These are phyloP conservation scores for Micractinium conductrix DNA, from an alignment of 139 green algal genomes.

Conservation along the genomic window DNA sequence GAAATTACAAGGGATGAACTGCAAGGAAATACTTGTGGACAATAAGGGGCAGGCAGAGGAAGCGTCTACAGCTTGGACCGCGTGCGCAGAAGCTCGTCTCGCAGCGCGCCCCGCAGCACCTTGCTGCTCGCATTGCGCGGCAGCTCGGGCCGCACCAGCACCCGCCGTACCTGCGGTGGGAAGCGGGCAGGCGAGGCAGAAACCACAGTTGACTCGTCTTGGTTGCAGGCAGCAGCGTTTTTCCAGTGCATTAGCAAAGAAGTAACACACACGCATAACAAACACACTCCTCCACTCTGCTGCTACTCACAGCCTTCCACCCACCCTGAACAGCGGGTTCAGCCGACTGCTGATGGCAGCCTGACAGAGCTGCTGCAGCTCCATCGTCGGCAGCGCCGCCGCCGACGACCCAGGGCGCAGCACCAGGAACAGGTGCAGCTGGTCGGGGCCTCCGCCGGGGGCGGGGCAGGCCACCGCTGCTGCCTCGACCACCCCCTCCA, in stretches of 20 bases:
- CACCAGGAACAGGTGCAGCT: constrained; percentile 85
- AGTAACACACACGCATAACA: no score
- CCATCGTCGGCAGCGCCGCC: neutral
- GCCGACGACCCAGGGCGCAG: constrained; percentile 35
- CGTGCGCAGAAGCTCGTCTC: constrained; percentile 47
- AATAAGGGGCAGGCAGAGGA: no score
- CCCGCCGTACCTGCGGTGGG: neutral
- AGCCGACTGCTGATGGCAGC: constrained; percentile 70
- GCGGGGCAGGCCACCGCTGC: constrained; percentile 82
- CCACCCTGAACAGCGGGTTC: constrained; percentile 93
- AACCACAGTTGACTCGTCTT: no score
- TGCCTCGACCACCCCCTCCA: constrained; percentile 60
- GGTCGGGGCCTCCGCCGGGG: constrained; percentile 81
- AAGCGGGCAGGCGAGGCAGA: no score
- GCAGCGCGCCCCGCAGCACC: constrained; percentile 83
- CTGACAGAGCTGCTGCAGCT: constrained; percentile 61
- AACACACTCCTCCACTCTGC: no score
- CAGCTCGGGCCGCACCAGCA: constrained; percentile 37
- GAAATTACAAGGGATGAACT: no score
- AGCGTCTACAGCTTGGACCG: constrained; percentile 27
- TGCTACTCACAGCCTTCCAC: neutral
- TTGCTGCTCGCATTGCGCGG: constrained; percentile 92
- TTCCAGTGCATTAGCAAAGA: no score
- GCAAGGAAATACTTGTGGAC: no score
- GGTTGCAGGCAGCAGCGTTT: no score